These are phyloP conservation scores for Volvox reticuliferus DNA, from an alignment of 139 green algal species.

Conservation along the genomic window DNA sequence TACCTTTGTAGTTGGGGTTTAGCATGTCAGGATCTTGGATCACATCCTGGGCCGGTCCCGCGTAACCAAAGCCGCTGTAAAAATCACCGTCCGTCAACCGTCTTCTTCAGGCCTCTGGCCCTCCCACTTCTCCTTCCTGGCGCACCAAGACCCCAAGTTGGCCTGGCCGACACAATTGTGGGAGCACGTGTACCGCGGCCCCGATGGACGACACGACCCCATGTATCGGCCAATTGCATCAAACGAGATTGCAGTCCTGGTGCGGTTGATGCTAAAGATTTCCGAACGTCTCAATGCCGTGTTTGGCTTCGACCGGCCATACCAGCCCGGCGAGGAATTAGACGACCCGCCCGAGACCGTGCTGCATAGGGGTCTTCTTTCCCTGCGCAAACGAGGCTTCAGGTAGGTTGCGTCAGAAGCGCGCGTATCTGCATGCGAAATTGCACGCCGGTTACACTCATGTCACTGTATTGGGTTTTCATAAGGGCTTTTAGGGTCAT, in stretches of 20 bases:
- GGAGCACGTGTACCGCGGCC: conserved; percentile 29
- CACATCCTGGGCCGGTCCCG: not conserved
- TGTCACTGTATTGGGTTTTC: not conserved
- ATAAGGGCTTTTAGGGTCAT: too few species aligned
- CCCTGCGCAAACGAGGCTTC: conserved; percentile 9
- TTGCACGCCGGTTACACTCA: not conserved
- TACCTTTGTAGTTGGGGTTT: not conserved
- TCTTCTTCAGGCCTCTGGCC: conserved; percentile 10
- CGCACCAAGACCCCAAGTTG: not conserved
- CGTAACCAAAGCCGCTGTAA: not conserved
- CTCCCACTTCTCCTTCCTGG: not conserved
- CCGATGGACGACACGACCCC: conserved; percentile 62
- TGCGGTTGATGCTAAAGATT: conserved; percentile 74
- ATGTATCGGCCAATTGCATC: conserved; percentile 81
- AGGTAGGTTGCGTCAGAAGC: conserved; percentile 51
- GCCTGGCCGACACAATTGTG: conserved; percentile 16
- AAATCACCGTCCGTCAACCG: not conserved
- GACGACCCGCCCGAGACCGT: conserved; percentile 68
- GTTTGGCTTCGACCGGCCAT: conserved; percentile 68
- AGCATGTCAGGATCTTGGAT: not conserved
- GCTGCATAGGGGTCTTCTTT: conserved; percentile 49
- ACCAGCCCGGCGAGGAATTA: conserved; percentile 19
- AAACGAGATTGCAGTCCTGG: conserved; percentile 82
- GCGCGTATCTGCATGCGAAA: not conserved
- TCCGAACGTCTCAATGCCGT: conserved; percentile 61